Conservation (phyloP, 768 basidiomycete genomes). For the Pisolithus microcarpus region DNA sequence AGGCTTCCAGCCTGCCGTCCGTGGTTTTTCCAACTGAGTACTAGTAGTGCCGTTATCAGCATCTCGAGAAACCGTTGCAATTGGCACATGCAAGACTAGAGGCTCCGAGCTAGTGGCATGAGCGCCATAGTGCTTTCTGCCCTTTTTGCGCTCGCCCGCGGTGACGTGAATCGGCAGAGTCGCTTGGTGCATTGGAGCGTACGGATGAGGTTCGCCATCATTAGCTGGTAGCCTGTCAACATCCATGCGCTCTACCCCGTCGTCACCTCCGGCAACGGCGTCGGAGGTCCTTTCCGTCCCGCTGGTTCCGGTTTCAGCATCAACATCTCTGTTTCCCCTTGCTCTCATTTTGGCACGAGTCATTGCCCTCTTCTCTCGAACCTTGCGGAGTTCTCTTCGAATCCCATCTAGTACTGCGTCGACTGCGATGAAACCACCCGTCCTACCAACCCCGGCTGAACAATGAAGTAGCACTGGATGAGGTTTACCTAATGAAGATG, state of each 20-base stretch:
- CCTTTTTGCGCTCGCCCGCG: slow-evolving; percentile 23
- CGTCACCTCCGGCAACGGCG: slow-evolving; percentile 1
- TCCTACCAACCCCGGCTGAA: slow-evolving; percentile 92
- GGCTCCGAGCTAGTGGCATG: slow-evolving; percentile 13
- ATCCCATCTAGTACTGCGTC: slow-evolving; percentile 80
- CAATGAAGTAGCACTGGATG: slow-evolving; percentile 78
- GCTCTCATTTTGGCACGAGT: slow-evolving; percentile 1
- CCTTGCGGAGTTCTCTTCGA: slow-evolving; percentile 46
- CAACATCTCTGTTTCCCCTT: background rate
- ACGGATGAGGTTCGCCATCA: background rate
- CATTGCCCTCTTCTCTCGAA: slow-evolving; percentile 16
- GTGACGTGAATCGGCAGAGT: slow-evolving; percentile 23
- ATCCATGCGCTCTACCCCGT: slow-evolving; percentile 14
- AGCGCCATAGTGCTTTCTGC: slow-evolving; percentile 5
- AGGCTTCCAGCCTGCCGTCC: slow-evolving; percentile 16
- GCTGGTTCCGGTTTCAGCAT: slow-evolving; percentile 5
- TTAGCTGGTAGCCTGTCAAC: slow-evolving; percentile 16
- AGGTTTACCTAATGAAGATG: slow-evolving; percentile 38
- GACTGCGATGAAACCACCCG: slow-evolving; percentile 88
- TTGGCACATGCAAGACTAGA: slow-evolving; percentile 26
- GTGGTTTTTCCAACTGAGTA: slow-evolving; percentile 15
- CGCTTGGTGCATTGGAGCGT: slow-evolving; percentile 4
- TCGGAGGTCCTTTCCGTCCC: slow-evolving; percentile 3
- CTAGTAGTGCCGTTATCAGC: slow-evolving; percentile 9
- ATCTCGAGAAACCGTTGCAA: slow-evolving; percentile 9